phyloP scores from a whole-genome alignment of 441 rosid genomes.

The Jatropha multifida region DNA sequence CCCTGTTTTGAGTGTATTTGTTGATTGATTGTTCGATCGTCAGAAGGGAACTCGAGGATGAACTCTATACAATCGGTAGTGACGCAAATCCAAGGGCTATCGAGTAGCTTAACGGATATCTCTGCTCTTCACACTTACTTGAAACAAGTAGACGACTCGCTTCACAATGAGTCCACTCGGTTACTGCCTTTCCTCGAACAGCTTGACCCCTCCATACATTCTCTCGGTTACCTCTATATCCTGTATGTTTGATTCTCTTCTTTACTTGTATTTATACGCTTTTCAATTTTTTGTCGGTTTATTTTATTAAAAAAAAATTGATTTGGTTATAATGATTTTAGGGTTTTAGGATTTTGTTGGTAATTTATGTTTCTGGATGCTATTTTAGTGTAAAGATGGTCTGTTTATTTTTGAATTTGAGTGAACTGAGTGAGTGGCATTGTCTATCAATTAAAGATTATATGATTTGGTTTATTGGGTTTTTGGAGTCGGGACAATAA shows the following conservation, averaged over 20 bases:
- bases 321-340: neutral
- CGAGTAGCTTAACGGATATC: conserved; percentile 56
- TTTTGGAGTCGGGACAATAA: conserved; percentile 13
- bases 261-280: neutral
- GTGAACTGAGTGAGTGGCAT: neutral
- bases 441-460: neutral
- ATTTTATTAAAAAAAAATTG: neutral
- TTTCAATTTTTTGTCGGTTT: neutral
- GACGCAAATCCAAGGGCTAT: conserved; percentile 81
- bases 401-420: neutral
- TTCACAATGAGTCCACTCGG: conserved; percentile 51
- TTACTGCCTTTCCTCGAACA: conserved; percentile 62
- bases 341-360: conserved; percentile 7
- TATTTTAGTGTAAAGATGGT: neutral
- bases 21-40: neutral
- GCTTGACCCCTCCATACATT: conserved; percentile 80
- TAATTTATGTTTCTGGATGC: neutral
- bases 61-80: conserved; percentile 57
- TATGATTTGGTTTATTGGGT: neutral
- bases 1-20: neutral
- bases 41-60: conserved; percentile 31
- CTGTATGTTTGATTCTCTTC: conserved; percentile 44
- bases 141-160: conserved; percentile 63
- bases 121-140: conserved; percentile 52
- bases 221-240: conserved; percentile 87